phyloP scores from a whole-genome alignment of 2,329 filamentous ascomycete species.

The Claviceps spartinae region DNA sequence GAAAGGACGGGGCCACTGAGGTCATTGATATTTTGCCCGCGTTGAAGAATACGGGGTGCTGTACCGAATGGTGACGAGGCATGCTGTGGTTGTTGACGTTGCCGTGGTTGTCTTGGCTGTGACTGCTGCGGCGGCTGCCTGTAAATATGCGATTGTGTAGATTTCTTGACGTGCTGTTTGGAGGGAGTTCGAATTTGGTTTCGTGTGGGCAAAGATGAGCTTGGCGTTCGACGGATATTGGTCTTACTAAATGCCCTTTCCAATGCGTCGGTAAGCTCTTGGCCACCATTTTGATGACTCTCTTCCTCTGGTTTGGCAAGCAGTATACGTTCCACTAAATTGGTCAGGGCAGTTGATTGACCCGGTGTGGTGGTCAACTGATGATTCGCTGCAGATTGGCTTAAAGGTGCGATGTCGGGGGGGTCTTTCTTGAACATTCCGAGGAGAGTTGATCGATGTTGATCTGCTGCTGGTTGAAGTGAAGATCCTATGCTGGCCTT shows the following conservation, averaged over 20 bases:
- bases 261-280: constrained; percentile 6
- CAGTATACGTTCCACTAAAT: not conserved
- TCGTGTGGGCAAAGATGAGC: constrained; percentile 7
- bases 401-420: not conserved
- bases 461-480: constrained; percentile 11
- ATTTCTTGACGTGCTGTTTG: constrained; percentile 7
- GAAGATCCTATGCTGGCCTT: constrained; percentile 13
- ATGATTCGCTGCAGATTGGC: not conserved
- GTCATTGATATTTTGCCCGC: constrained; percentile 18
- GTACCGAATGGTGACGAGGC: constrained; percentile 7
- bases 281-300: not conserved
- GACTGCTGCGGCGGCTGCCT: not conserved
- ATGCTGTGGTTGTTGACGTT: not conserved
- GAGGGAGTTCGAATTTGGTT: not conserved
- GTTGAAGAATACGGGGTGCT: constrained; percentile 22
- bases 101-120: not conserved
- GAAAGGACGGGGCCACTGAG: not conserved
- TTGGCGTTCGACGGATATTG: constrained; percentile 5
- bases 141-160: constrained; percentile 3
- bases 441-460: constrained; percentile 35
- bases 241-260: constrained; percentile 12
- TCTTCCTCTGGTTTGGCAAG: constrained; percentile 1
- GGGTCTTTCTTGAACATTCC: constrained; percentile 38
- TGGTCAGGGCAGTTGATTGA: not conserved
- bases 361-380: not conserved